Evolutionary conservation across 139 green algal species (phyloP).

Genomic region (Parachlorella kessleri): DNA sequence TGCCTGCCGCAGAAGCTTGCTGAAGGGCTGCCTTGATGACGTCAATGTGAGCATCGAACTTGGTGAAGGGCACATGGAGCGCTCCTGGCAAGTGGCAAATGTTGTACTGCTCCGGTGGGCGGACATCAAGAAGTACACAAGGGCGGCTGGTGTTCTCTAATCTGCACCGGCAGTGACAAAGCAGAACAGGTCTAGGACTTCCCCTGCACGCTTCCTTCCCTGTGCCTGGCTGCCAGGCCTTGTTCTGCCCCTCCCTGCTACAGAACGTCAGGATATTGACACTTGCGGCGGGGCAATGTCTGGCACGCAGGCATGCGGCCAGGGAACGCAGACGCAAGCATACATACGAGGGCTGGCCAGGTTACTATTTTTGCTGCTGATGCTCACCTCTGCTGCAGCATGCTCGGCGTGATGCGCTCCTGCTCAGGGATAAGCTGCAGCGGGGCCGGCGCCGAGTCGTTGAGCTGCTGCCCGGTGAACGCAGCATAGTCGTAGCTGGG

Average conservation of each 20-base stretch:
- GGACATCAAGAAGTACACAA: conserved; percentile 79
- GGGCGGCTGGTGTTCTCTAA: too few relatives aligned
- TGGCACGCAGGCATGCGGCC: too few relatives aligned
- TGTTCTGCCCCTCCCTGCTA: too few relatives aligned
- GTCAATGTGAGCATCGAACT: neutral
- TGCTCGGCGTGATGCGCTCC: conserved; percentile 44
- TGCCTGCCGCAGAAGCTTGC: neutral
- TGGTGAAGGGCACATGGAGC: conserved; percentile 3
- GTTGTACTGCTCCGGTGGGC: conserved; percentile 72
- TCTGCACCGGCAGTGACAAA: too few relatives aligned
- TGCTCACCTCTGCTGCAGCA: conserved; percentile 28
- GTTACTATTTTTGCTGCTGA: too few relatives aligned
- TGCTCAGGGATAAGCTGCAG: conserved; percentile 48
- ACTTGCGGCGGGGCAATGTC: too few relatives aligned
- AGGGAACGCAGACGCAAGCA: too few relatives aligned
- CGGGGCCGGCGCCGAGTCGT: conserved; percentile 51
- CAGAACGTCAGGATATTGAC: too few relatives aligned
- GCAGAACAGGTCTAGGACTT: too few relatives aligned
- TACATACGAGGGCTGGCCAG: too few relatives aligned
- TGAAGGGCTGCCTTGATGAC: neutral
- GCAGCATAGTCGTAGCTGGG: conserved; percentile 73
- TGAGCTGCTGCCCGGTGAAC: conserved; percentile 72
- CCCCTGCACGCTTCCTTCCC: too few relatives aligned
- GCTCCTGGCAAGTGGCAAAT: conserved; percentile 56
- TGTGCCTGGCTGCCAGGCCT: too few relatives aligned